Evolutionary conservation across 768 basidiomycete genomes (phyloP), one percentile per base, ranked within the genome.

Genomic region (Tricholoma matsutake): DNA sequence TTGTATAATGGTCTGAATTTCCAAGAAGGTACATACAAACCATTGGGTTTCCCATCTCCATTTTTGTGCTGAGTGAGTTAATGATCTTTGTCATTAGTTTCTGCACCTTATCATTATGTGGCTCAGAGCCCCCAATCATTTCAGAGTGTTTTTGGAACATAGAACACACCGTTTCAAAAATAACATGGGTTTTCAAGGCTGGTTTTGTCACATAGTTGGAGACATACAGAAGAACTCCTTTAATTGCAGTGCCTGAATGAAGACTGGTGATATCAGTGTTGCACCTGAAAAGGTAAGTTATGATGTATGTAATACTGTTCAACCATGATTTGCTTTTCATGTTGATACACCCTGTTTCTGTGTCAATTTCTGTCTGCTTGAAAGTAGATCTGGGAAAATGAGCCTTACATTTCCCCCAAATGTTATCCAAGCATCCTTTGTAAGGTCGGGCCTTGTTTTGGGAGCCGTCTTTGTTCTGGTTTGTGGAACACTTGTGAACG

Each of bases 161-260:
- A 13, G 66, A 54, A 18, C 63, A 59, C 1, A 75, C 62, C 9
- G 71, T 60, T 0, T 77, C 68, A 66, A 80, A 79, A 31, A 78
- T 68, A 13, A 65, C 65, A 63, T 78, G 69, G 0, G 73, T 78
- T 51, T 79, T 81, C 7, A 82, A 60, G 1, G 64, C 47, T 0
- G 67, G 53, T 60, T 82, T 82, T 0, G 76, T 79, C 1, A 81
- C 70, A 64, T 82, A 82, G 37, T 82, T 78, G 2, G 78, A 69
- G 0, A 79, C 69, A 67, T 79, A 80, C 16, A 71, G 64, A 0
- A 25, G 22, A 25, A 25, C 22, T 25, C 22, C 22, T 25, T 25
- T 25, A 25, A 25, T 25, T 25, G 22, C 66, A 1, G 78, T 80
- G 0, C 78, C 78, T n/a, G 75, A 78, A 11, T 72, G 39, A 1